These are phyloP conservation scores for Ceratocystis huliohia DNA, from an alignment of 2,329 filamentous ascomycete genomes.

Conservation along the genomic window DNA sequence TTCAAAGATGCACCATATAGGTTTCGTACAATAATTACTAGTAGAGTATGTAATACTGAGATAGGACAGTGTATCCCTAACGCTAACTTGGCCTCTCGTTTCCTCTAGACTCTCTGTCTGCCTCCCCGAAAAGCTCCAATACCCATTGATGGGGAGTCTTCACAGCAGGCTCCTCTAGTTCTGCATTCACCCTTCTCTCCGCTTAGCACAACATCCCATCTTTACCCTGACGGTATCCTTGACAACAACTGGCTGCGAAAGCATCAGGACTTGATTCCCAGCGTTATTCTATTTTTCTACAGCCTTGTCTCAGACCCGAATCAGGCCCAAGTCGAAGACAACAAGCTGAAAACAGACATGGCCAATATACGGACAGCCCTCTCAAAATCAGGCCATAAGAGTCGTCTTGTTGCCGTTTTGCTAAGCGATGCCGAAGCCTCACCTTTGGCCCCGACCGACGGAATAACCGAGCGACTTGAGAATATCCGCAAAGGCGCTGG, in stretches of 20 bases:
- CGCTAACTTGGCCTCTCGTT: neutral
- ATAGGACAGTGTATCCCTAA: slow-evolving; percentile 12
- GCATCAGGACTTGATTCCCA: slow-evolving; percentile 73
- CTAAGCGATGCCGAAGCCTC: slow-evolving; percentile 52
- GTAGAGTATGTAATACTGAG: slow-evolving; percentile 52
- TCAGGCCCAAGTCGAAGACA: slow-evolving; percentile 69
- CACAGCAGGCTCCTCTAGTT: slow-evolving; percentile 35
- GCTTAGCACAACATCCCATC: slow-evolving; percentile 64
- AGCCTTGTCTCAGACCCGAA: slow-evolving; percentile 58
- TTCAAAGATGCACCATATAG: slow-evolving; percentile 39
- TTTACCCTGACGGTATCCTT: slow-evolving; percentile 84
- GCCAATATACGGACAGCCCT: slow-evolving; percentile 61
- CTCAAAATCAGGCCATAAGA: slow-evolving; percentile 59
- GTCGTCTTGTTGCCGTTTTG: slow-evolving; percentile 63
- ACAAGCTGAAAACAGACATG: slow-evolving; percentile 77
- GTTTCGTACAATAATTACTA: slow-evolving; percentile 60
- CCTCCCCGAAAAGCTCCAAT: slow-evolving; percentile 45
- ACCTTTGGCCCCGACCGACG: slow-evolving; percentile 38
- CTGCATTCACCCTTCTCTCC: slow-evolving; percentile 88
- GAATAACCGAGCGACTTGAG: slow-evolving; percentile 55
- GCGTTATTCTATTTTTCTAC: slow-evolving; percentile 71
- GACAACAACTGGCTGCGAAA: slow-evolving; percentile 74
- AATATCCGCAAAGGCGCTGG: slow-evolving; percentile 67
- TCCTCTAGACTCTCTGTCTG: slow-evolving; percentile 39
- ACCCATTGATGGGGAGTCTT: slow-evolving; percentile 38